Conservation (phyloP, 192 early-diverging fungal species). For the Backusella mclennaniae region DNA sequence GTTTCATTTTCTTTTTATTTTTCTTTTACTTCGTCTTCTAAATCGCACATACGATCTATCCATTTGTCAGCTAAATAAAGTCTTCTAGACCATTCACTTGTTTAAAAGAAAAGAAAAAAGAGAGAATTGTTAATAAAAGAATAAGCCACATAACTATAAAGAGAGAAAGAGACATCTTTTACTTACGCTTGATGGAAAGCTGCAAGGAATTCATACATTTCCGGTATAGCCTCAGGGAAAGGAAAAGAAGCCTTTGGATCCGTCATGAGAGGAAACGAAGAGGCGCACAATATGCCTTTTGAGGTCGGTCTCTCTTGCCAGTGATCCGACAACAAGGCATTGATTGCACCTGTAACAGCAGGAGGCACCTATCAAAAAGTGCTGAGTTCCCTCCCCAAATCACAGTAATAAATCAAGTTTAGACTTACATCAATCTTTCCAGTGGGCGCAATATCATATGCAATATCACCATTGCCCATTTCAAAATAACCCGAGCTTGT, state of each 20-base stretch:
- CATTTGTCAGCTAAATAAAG: slow-evolving; percentile 48
- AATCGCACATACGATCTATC: slow-evolving; percentile 47
- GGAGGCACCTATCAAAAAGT: slow-evolving; percentile 40
- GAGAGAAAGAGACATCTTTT: too few species aligned
- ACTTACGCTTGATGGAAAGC: slow-evolving; percentile 50
- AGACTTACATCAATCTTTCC: slow-evolving; percentile 26
- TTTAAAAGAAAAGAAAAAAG: too few species aligned
- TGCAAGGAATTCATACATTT: slow-evolving; percentile 58
- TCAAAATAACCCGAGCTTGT: slow-evolving; percentile 31
- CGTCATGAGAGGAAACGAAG: slow-evolving; percentile 43
- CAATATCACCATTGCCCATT: slow-evolving; percentile 27
- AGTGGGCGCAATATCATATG: slow-evolving; percentile 33
- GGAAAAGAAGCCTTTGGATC: slow-evolving; percentile 43
- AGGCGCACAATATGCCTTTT: slow-evolving; percentile 46
- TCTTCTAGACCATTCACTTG: slow-evolving; percentile 11
- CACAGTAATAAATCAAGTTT: background rate
- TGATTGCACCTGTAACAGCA: slow-evolving; percentile 43
- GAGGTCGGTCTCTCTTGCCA: slow-evolving; percentile 51
- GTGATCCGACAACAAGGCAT: slow-evolving; percentile 37
- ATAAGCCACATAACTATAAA: too few species aligned
- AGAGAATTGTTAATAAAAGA: too few species aligned
- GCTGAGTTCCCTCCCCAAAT: background rate
- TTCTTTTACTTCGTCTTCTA: slow-evolving; percentile 35
- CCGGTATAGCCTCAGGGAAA: slow-evolving; percentile 45
- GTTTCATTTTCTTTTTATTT: background rate